Evolutionary conservation across 2,329 filamentous ascomycete species (phyloP).

Genomic region (Penicillium sp.): DNA sequence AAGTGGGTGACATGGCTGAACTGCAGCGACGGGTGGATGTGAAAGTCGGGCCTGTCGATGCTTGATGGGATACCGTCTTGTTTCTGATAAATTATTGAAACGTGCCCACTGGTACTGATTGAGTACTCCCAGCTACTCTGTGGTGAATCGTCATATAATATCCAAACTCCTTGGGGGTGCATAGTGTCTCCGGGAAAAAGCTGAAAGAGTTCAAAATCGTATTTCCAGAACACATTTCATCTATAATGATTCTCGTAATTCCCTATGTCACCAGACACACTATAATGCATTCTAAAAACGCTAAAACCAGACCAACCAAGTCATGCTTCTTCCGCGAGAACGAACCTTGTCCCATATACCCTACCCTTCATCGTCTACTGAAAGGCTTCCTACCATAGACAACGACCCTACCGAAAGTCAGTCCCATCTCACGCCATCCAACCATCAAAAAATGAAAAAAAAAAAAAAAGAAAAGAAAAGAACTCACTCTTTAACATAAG

Average conservation of each 20-base stretch:
- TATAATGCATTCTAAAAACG: background rate
- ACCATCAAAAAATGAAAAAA: background rate
- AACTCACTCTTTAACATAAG: constrained; percentile 20
- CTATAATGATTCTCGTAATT: background rate
- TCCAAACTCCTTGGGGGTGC: too few relatives aligned
- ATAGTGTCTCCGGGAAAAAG: too few relatives aligned
- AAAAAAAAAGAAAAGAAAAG: background rate
- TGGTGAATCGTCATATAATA: too few relatives aligned
- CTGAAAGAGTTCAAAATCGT: background rate
- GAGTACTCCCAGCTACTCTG: too few relatives aligned
- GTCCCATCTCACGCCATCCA: background rate
- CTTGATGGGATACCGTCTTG: constrained; percentile 4
- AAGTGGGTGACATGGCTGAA: constrained; percentile 14
- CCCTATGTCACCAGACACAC: background rate
- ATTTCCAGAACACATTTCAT: background rate
- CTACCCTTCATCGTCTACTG: background rate
- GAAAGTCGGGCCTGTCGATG: constrained; percentile 48
- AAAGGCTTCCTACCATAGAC: constrained; percentile 8
- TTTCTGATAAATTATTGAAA: too few relatives aligned
- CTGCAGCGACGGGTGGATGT: constrained; percentile 34
- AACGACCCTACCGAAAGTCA: constrained; percentile 5
- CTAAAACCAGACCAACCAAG: background rate
- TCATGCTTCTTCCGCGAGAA: background rate
- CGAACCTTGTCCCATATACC: background rate
- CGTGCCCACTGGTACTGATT: too few relatives aligned